Evolutionary conservation across 2,329 filamentous ascomycete species (phyloP).

Genomic region (Pezizomycotina sp.): DNA sequence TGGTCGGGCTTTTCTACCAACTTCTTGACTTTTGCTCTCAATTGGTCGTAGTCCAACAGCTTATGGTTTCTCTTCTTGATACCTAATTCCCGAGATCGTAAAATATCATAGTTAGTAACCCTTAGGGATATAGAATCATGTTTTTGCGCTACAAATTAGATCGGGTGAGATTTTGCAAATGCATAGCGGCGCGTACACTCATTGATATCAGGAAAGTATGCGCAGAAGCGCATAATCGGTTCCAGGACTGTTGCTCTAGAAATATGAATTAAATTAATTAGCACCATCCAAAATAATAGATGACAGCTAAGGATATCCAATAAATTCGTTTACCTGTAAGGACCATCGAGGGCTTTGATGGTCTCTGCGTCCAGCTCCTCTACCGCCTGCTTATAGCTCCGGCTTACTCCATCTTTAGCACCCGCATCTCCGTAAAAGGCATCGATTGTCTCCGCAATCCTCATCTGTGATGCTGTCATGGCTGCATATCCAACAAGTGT

Average conservation of each 20-base stretch:
- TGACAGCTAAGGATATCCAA: not conserved
- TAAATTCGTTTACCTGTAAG: constrained; percentile 65
- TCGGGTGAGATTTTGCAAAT: not conserved
- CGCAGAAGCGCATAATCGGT: constrained; percentile 88
- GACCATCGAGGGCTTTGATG: constrained; percentile 93
- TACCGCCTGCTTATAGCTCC: constrained; percentile 96
- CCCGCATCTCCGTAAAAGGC: constrained; percentile 96
- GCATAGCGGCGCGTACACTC: constrained; percentile 49
- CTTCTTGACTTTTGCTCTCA: constrained; percentile 92
- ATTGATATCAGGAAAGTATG: constrained; percentile 97
- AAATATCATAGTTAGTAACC: not conserved
- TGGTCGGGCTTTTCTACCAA: constrained; percentile 97
- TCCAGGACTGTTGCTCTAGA: constrained; percentile 91
- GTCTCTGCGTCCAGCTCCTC: constrained; percentile 96
- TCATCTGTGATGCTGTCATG: constrained; percentile 98
- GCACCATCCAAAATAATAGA: not conserved
- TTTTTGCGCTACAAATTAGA: not conserved
- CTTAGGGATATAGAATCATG: not conserved
- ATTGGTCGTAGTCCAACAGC: constrained; percentile 90
- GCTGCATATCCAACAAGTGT: constrained; percentile 39
- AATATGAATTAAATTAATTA: constrained; percentile 32
- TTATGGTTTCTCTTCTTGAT: constrained; percentile 99
- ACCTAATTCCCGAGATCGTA: constrained; percentile 32
- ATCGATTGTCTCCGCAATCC: constrained; percentile 97
- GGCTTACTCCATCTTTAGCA: constrained; percentile 81